Percentiles rank a stretch among this genome's conserved stretches.
Conservation (phyloP, 768 basidiomycete genomes). For the Pulveroboletus sp. region DNA sequence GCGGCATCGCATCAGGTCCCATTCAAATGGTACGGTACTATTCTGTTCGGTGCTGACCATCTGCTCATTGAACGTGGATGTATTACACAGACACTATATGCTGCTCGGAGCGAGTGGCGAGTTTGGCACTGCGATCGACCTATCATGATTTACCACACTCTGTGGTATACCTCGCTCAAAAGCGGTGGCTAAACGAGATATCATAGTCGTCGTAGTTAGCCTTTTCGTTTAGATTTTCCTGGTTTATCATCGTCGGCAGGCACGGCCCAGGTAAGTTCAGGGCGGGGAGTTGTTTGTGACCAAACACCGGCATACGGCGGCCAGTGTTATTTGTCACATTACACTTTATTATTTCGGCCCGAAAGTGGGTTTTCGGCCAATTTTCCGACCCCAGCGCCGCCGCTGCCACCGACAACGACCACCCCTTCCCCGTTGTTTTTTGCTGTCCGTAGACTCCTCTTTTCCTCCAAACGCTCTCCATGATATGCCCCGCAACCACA, state of each 20-base stretch:
- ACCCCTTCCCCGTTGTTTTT: conserved; percentile 27
- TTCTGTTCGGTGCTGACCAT: not conserved
- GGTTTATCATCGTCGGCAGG: not conserved
- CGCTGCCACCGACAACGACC: conserved; percentile 51
- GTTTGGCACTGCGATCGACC: not conserved
- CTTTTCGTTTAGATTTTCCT: conserved; percentile 14
- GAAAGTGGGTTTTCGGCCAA: conserved; percentile 60
- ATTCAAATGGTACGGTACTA: conserved; percentile 7
- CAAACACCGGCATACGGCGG: conserved; percentile 33
- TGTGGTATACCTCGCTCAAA: not conserved
- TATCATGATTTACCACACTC: not conserved
- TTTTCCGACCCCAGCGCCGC: conserved; percentile 59
- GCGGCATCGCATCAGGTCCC: not conserved
- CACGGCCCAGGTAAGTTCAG: conserved; percentile 27
- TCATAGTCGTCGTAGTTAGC: conserved; percentile 8
- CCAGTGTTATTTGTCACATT: conserved; percentile 29
- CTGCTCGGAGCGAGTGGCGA: conserved; percentile 1
- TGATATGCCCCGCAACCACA: conserved; percentile 86
- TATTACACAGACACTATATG: not conserved
- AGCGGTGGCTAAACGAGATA: not conserved
- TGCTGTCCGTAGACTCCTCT: conserved; percentile 38
- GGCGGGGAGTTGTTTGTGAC: conserved; percentile 25
- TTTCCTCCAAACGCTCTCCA: conserved; percentile 49
- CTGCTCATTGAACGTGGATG: conserved; percentile 5
- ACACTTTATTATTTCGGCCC: conserved; percentile 46